Percentiles rank a stretch among this genome's conserved stretches.
phyloP scores from a whole-genome alignment of 257 asterid species.

The Buddleja alternifolia region DNA sequence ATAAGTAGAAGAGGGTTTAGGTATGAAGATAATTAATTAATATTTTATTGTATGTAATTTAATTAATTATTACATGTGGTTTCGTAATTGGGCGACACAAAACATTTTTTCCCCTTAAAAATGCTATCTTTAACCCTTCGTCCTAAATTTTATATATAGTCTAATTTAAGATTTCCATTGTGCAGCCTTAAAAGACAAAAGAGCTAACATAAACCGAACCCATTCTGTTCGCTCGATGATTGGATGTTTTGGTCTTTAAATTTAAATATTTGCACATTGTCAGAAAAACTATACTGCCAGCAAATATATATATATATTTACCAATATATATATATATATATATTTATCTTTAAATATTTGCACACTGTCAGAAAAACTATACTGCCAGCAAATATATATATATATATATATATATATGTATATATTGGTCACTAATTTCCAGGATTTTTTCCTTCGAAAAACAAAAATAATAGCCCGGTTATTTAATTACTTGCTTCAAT shows the following conservation, averaged over 20 bases:
- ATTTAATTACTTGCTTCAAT: not conserved
- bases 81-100: conserved; percentile 59
- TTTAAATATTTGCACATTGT: too few species aligned
- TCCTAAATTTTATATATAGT: conserved; percentile 34
- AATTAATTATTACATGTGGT: conserved; percentile 38
- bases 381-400: too few species aligned
- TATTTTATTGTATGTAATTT: too few species aligned
- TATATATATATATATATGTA: too few species aligned
- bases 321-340: conserved; percentile 10
- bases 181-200: conserved; percentile 45
- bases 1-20: conserved; percentile 35
- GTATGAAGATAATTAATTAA: conserved; percentile 24
- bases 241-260: too few species aligned
- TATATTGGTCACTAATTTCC: too few species aligned
- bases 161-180: conserved; percentile 40
- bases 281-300: conserved; percentile 42
- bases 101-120: conserved; percentile 29
- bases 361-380: too few species aligned
- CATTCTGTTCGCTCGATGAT: too few species aligned
- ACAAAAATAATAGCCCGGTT: too few species aligned
- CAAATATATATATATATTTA: too few species aligned
- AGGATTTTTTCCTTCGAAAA: too few species aligned
- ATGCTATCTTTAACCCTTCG: conserved; percentile 28
- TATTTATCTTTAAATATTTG: not conserved
- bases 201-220: conserved; percentile 5